Evolutionary conservation across 1,284 basidiomycete species (phyloP), one percentile per base, ranked within the genome.

Genomic region (Moniliophthora roreri): DNA sequence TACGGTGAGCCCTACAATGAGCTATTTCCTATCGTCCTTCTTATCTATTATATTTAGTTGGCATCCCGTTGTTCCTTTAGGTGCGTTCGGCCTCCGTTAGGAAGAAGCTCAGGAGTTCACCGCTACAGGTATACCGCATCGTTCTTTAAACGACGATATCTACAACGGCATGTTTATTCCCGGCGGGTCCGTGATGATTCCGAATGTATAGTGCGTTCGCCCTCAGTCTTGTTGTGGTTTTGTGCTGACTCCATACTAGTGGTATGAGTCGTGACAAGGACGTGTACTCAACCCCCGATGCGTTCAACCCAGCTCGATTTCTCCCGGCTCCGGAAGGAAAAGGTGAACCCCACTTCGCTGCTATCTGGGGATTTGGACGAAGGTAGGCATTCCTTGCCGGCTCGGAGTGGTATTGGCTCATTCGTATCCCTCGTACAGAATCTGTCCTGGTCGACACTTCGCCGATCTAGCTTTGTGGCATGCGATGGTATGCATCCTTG

Each of bases 381-480:
- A 13, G 51, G 46, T 47, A 9, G 4, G 35, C n/a, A 18, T 2
- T 28, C 35, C 6, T 53, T 20, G 37, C 23, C 1, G 7, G 1
- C 39, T 35, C n/a, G n/a, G n/a, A n/a, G n/a, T n/a, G n/a, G 13
- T 9, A 9, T 11, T 11, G 7, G 10, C n/a, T 16, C 7, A 20
- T 16, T 26, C 24, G n/a, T n/a, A 34, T 20, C 23, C 1, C 40
- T 10, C n/a, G 41, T 44, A 6, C 37, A 47, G 60, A 26, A 58
- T 58, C n/a, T 60, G 60, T 50, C 57, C 59, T 26, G 59, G 59
- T 18, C 34, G 57, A n/a, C 55, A 52, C 40, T 52, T 60, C 46
- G 60, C 59, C 26, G 59, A 63, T 28, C 52, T 53, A n/a, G 50
- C 57, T 28, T 28, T 63, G 11, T 63, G 60, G 60, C 55, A 60